Evolutionary conservation across 1,284 basidiomycete genomes (phyloP).

Genomic region (Sphagnurus paluster): DNA sequence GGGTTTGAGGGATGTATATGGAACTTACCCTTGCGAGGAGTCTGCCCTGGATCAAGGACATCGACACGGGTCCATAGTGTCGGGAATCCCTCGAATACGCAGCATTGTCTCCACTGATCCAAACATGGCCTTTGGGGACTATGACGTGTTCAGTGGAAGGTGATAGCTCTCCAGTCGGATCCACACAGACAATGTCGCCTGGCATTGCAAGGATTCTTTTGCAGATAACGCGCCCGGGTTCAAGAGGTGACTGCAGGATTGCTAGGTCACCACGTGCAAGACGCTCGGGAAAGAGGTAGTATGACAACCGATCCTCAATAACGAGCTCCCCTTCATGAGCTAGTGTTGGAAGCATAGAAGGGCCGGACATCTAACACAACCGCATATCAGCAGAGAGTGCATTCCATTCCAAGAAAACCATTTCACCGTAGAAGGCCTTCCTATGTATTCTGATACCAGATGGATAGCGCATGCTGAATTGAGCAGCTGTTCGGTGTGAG

Average conservation of each 20-base stretch:
- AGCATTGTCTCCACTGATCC: constrained; percentile 92
- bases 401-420: not conserved
- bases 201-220: constrained; percentile 91
- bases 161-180: constrained; percentile 69
- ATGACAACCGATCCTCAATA: constrained; percentile 61
- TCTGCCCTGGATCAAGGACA: constrained; percentile 79
- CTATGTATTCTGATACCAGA: constrained; percentile 61
- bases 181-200: constrained; percentile 88
- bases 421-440: constrained; percentile 50
- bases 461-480: constrained; percentile 57
- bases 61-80: constrained; percentile 88
- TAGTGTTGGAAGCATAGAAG: constrained; percentile 90
- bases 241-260: constrained; percentile 73
- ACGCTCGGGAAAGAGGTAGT: constrained; percentile 51
- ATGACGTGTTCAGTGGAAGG: constrained; percentile 69
- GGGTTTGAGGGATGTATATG: constrained; percentile 2
- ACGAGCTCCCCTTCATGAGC: constrained; percentile 58
- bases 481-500: constrained; percentile 35
- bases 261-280: constrained; percentile 82
- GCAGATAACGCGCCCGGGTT: constrained; percentile 75
- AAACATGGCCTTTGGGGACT: constrained; percentile 85
- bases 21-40: constrained; percentile 72
- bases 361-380: constrained; percentile 56
- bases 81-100: constrained; percentile 85
- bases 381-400: constrained; percentile 10